These are phyloP conservation scores for Zygnema cylindricum DNA, from an alignment of 139 green algal species.

Conservation along the genomic window DNA sequence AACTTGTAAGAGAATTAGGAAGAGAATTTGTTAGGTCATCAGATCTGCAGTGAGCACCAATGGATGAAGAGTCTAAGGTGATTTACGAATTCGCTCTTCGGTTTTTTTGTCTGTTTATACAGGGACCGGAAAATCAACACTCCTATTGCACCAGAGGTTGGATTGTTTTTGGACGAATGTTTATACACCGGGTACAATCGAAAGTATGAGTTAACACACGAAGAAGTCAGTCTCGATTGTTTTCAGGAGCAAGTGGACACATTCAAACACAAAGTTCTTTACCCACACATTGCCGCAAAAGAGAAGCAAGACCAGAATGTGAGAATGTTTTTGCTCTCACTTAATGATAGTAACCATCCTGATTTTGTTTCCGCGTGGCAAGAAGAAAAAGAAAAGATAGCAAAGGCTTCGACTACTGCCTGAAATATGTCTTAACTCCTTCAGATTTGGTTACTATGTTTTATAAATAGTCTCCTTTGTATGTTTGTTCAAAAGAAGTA, in stretches of 20 bases:
- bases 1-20: no score
- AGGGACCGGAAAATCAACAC: constrained; percentile 61
- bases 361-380: constrained; percentile 32
- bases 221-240: constrained; percentile 35
- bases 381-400: constrained; percentile 3
- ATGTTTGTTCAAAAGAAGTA: no score
- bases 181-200: constrained; percentile 77
- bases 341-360: constrained; percentile 59
- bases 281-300: constrained; percentile 75
- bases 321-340: constrained; percentile 45
- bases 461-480: no score
- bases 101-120: constrained; percentile 2
- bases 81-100: no score
- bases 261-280: constrained; percentile 69
- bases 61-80: no score
- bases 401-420: no score
- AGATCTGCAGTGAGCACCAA: no score
- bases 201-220: constrained; percentile 34
- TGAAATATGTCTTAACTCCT: no score
- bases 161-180: constrained; percentile 82
- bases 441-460: no score
- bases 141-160: constrained; percentile 86
- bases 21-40: no score
- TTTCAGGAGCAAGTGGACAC: constrained; percentile 52
- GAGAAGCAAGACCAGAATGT: constrained; percentile 60